Evolutionary conservation across 2,329 filamentous ascomycete species (phyloP), one percentile per base, ranked within the genome.

Genomic region (Lachnellula subtilissima): DNA sequence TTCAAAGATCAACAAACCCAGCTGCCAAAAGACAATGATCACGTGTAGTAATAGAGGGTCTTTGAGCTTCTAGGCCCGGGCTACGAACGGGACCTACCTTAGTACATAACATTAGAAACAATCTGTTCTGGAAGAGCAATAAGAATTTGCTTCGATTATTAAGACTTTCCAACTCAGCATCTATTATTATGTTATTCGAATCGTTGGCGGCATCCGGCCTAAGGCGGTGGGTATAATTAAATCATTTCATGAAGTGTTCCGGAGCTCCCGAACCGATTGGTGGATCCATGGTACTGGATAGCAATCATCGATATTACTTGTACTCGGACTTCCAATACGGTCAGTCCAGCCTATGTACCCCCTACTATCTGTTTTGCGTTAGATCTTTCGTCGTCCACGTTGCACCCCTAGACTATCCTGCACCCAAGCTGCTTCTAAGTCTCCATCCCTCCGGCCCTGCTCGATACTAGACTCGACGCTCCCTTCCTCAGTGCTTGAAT

Each of bases 391-490:
- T 43, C 19, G 50, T 56, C 60, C 58, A 62, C 22, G 58, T 59
- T 7, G 50, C 23, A 9, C 61, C 61, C 57, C 23, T 32, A 32
- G 28, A 32, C 28, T 32, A 54, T 65, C 61, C 23, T 61, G 52
- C 11, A 63, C 50, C 62, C 63, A 61, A 17, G 55, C 57, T 4
- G 55, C 47, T 47, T 66, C 64, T 40, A 65, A 53, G 52, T 65
- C 62, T 14, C 37, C 45, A 17, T 51, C 23, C 50, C 52, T 45
- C 50, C 57, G 43, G 32, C 53, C 52, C n/a, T 54, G 50, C 42
- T 50, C 48, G 49, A 50, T 49, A 22, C 40, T 60, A 49, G 45
- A 50, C 32, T 40, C 37, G 11, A 32, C 9, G 35, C 46, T 58
- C 9, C 50, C 52, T 5, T 42, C 59, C 23, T 59, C 58, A n/a